A percentile compares a stretch with the other conserved stretches of the same genome.
Conservation (phyloP, 495 filamentous ascomycete genomes). For the Rhypophila decipiens region DNA sequence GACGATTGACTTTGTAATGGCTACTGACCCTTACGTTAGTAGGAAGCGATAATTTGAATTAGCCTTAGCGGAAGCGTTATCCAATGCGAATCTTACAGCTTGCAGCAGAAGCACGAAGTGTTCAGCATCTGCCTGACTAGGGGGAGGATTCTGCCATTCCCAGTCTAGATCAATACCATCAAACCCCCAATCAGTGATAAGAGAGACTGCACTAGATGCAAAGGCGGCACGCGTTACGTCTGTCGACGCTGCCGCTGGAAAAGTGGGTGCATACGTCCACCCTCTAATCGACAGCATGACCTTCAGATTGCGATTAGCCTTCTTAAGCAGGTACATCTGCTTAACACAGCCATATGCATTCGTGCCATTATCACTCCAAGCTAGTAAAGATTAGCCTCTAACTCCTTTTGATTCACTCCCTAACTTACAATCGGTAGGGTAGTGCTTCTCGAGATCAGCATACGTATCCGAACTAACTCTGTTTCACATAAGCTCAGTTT, state of each 20-base stretch:
- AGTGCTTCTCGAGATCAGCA: conserved; percentile 72
- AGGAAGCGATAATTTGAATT: conserved; percentile 54
- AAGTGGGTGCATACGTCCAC: conserved; percentile 80
- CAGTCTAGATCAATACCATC: conserved; percentile 45
- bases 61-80: conserved; percentile 50
- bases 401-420: no score
- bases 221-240: conserved; percentile 51
- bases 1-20: no score
- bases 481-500: no score
- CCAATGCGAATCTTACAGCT: conserved; percentile 56
- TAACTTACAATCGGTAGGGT: conserved; percentile 42
- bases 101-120: conserved; percentile 71
- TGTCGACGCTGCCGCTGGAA: conserved; percentile 59
- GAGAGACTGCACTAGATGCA: conserved; percentile 54
- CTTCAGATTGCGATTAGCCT: conserved; percentile 76
- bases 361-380: conserved; percentile 43
- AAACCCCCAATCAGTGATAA: conserved; percentile 57
- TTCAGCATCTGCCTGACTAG: conserved; percentile 51
- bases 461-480: conserved; percentile 51
- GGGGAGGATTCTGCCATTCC: conserved; percentile 55
- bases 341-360: conserved; percentile 81
- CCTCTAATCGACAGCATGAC: conserved; percentile 83
- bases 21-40: no score
- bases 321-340: conserved; percentile 83
- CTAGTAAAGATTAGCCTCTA: no score